phyloP scores from a whole-genome alignment of 257 asterid genomes.

The Cinchona pubescens region DNA sequence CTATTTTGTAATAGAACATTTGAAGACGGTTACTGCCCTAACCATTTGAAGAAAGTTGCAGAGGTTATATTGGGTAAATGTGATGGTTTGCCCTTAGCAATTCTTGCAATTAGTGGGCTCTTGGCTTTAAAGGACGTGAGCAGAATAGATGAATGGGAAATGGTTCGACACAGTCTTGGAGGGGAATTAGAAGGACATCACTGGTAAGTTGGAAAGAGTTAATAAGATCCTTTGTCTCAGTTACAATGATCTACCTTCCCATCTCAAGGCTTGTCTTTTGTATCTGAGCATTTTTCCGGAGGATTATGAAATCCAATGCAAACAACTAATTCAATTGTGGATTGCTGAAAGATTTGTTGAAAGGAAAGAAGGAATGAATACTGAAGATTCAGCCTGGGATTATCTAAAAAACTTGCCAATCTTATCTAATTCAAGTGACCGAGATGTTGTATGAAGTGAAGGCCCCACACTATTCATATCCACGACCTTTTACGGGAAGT shows the following conservation, averaged over 20 bases:
- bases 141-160: slow-evolving; percentile 19
- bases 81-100: slow-evolving; percentile 20
- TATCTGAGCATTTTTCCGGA: too few species aligned
- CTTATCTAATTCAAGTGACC: slow-evolving; percentile 29
- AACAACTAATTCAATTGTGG: slow-evolving; percentile 25
- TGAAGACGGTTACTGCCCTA: too few species aligned
- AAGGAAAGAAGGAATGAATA: slow-evolving; percentile 1
- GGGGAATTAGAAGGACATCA: slow-evolving; percentile 9
- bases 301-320: too few species aligned
- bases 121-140: slow-evolving; percentile 16
- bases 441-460: slow-evolving; percentile 3
- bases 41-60: too few species aligned
- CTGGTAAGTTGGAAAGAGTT: slow-evolving; percentile 4
- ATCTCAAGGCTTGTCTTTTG: slow-evolving; percentile 16
- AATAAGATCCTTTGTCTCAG: slow-evolving; percentile 12
- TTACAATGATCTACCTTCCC: slow-evolving; percentile 18
- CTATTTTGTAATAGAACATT: slow-evolving; percentile 22
- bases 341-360: slow-evolving; percentile 34
- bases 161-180: slow-evolving; percentile 2
- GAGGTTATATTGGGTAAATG: too few species aligned
- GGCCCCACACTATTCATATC: slow-evolving; percentile 10
- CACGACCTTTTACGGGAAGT: slow-evolving; percentile 14
- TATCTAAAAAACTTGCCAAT: slow-evolving; percentile 26
- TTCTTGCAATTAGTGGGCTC: slow-evolving; percentile 19
- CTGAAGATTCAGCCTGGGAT: slow-evolving; percentile 26